A percentile compares a stretch with the other conserved stretches of the same genome.
These are phyloP conservation scores for Bipolaris victoriae DNA, from an alignment of 2,329 filamentous ascomycete genomes.

Conservation along the genomic window DNA sequence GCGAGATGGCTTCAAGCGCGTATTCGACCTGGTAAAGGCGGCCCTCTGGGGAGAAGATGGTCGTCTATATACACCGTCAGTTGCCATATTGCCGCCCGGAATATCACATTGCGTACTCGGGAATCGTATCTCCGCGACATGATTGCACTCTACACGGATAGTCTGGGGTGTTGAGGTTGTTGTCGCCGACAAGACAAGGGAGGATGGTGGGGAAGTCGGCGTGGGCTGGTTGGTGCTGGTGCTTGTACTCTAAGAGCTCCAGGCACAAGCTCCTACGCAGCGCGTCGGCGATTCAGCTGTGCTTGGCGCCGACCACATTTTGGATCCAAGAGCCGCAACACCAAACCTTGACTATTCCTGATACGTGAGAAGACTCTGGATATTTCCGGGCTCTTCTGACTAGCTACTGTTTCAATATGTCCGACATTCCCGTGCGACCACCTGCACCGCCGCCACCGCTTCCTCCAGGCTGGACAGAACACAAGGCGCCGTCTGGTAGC, in stretches of 20 bases:
- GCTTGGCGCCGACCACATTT: conserved; percentile 43
- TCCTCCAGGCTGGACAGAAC: conserved; percentile 86
- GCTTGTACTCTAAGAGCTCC: conserved; percentile 34
- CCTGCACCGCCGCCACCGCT: conserved; percentile 61
- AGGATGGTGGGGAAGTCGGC: conserved; percentile 31
- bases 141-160: conserved; percentile 39
- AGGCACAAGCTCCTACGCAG: conserved; percentile 45
- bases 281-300: conserved; percentile 38
- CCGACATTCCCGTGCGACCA: conserved; percentile 39
- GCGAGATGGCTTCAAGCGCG: conserved; percentile 97
- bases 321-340: conserved; percentile 25
- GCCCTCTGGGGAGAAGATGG: conserved; percentile 99
- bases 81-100: conserved; percentile 14
- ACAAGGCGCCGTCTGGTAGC: conserved; percentile 78
- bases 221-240: conserved; percentile 34
- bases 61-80: conserved; percentile 69
- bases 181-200: conserved; percentile 20
- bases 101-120: conserved; percentile 66
- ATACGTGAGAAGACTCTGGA: neutral
- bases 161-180: conserved; percentile 7
- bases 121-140: conserved; percentile 99
- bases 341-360: conserved; percentile 11
- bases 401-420: conserved; percentile 22
- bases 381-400: neutral
- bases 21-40: conserved; percentile 99